Evolutionary conservation across 2,329 filamentous ascomycete species (phyloP), one percentile per base, ranked within the genome.

Genomic region (Talaromyces sp.): DNA sequence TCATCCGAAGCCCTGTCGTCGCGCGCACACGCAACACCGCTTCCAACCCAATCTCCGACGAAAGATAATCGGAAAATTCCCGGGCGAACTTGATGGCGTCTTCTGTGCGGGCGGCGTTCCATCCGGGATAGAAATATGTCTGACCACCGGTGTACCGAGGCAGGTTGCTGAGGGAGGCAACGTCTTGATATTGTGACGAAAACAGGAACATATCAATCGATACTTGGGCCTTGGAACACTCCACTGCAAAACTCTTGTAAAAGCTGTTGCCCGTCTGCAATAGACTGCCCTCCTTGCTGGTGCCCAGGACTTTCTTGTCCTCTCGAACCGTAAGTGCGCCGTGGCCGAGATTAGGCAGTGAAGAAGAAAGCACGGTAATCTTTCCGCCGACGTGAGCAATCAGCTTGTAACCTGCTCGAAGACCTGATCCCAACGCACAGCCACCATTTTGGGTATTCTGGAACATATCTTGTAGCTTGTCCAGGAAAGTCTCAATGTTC

Each of bases 141-240:
- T 98, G 95, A 27, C 95, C 95, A 75, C 94, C 95, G 28, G 95
- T 98, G 74, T 98, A 99, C 69, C 95, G 85, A 54, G 95, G 95
- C 56, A 99, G 83, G 75, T 97, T 97, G 82, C 92, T 96, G 59
- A 99, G 83, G 34, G 93, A 96, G 5, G 95, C 95, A 57, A 99
- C 95, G 74, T 99, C 95, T 77, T 98, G 95, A 76, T 99, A 97
- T 73, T 95, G 91, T 16, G 92, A 93, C 4, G 91, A 95, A 79
- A 96, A 97, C 57, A 97, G 82, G 81, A 97, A 97, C 93, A 97
- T 97, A 75, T 97, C 93, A 68, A 99, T 92, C 0, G 93, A 98
- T 31, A 99, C 95, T 77, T 99, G 95, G 68, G 96, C 96, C 82
- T 99, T 99, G 42, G 93, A 97, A 78, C 95, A 99, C 75, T 99